phyloP scores from a whole-genome alignment of 768 basidiomycete genomes.

The Coprinopsis strossmayeri region DNA sequence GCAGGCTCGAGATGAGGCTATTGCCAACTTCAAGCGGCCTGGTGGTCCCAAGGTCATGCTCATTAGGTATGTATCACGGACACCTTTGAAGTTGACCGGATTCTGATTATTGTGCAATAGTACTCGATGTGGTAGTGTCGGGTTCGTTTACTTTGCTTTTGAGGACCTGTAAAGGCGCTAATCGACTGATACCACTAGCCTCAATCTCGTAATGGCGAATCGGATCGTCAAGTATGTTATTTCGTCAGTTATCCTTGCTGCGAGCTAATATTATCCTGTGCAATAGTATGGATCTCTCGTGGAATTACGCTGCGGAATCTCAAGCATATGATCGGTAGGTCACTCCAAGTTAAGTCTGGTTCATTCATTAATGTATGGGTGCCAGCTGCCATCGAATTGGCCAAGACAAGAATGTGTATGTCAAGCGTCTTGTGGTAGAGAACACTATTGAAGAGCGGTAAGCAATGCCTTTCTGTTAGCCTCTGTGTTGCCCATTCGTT shows the following conservation, averaged over 20 bases:
- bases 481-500: background rate
- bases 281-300: slow-evolving; percentile 56
- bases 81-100: too few relatives aligned
- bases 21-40: slow-evolving; percentile 46
- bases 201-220: slow-evolving; percentile 63
- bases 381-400: slow-evolving; percentile 60
- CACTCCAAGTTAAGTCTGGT: slow-evolving; percentile 20
- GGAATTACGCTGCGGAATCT: slow-evolving; percentile 68
- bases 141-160: slow-evolving; percentile 24
- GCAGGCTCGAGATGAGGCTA: slow-evolving; percentile 38
- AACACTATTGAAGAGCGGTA: slow-evolving; percentile 74
- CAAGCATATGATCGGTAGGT: slow-evolving; percentile 46
- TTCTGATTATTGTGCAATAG: slow-evolving; percentile 19
- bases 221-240: slow-evolving; percentile 56
- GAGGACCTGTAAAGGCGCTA: too few relatives aligned
- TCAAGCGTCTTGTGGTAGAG: slow-evolving; percentile 60
- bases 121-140: slow-evolving; percentile 66
- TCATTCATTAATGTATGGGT: slow-evolving; percentile 1
- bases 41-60: slow-evolving; percentile 59
- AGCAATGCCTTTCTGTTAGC: too few relatives aligned
- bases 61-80: slow-evolving; percentile 58
- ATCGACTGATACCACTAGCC: too few relatives aligned
- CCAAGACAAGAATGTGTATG: slow-evolving; percentile 60
- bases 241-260: background rate
- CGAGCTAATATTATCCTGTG: background rate